A percentile compares a stretch with the other conserved stretches of the same genome.
phyloP scores from a whole-genome alignment of 305 asterid genomes.

The Solanum aculeatissimum region DNA sequence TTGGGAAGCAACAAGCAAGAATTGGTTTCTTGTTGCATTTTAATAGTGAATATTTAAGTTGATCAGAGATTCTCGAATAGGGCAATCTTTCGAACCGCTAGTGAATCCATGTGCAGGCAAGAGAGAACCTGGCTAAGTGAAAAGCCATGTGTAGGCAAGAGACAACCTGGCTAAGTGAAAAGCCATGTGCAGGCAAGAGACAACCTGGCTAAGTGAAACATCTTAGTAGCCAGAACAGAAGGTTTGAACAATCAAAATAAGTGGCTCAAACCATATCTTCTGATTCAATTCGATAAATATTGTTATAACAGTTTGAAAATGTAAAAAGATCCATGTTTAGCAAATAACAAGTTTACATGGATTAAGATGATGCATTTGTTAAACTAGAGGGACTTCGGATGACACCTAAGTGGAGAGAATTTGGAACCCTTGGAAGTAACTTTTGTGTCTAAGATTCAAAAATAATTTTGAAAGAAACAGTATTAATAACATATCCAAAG shows the following conservation, averaged over 20 bases:
- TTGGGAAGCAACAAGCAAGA: neutral
- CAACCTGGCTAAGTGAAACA: neutral
- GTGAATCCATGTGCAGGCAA: neutral
- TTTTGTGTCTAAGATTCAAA: neutral
- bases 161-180: neutral
- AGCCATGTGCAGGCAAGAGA: neutral
- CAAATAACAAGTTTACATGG: neutral
- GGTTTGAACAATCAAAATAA: neutral
- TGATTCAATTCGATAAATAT: neutral
- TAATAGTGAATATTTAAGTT: neutral
- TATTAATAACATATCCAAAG: neutral
- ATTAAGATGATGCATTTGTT: neutral
- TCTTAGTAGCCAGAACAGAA: neutral
- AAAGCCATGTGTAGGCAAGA: too few species aligned
- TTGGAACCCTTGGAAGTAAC: neutral
- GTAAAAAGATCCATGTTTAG: neutral
- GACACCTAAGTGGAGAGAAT: neutral
- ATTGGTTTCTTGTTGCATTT: neutral
- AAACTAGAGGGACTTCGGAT: neutral
- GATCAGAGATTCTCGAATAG: neutral
- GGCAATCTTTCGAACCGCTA: neutral
- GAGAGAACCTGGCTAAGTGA: neutral
- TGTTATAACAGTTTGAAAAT: neutral
- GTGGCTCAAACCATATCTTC: neutral
- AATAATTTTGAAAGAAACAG: neutral